phyloP scores from a whole-genome alignment of 352 stramenopile species.

The Phytopythium oedochilum region DNA sequence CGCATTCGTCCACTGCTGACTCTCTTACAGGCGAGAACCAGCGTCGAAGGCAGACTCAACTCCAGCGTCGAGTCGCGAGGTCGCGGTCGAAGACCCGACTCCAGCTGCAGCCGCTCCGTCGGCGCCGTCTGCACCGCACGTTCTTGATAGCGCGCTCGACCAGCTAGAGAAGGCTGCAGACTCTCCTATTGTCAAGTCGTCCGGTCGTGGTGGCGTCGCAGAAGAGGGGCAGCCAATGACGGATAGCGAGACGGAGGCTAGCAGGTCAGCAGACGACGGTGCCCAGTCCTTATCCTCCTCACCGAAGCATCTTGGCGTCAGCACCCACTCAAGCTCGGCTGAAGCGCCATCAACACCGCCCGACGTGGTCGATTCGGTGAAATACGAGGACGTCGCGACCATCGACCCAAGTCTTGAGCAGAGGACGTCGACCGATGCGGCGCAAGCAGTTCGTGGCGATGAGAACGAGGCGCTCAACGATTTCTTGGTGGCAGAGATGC shows the following conservation, averaged over 20 bases:
- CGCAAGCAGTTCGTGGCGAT: not conserved
- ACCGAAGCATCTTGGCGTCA: not conserved
- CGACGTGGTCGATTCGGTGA: not conserved
- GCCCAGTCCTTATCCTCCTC: not conserved
- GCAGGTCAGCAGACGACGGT: not conserved
- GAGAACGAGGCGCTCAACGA: constrained; percentile 34
- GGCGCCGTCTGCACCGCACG: not conserved
- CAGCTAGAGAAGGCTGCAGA: not conserved
- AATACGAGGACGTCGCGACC: not conserved
- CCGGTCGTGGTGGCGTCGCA: not conserved
- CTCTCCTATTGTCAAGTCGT: not conserved
- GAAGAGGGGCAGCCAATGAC: not conserved
- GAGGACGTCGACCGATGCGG: not conserved
- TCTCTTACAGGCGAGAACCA: not conserved
- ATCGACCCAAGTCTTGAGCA: not conserved
- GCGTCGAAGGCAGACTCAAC: not conserved
- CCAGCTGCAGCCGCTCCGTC: not conserved
- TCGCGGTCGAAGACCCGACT: not conserved
- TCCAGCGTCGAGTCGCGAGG: not conserved
- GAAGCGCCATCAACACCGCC: not conserved
- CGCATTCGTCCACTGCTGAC: not conserved
- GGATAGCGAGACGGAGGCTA: not conserved
- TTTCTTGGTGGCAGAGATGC: constrained; percentile 41
- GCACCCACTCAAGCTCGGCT: not conserved
- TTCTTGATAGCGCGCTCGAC: too few relatives aligned